Evolutionary conservation across 2,329 filamentous ascomycete genomes (phyloP), one percentile per base, ranked within the genome.

Genomic region (Penicillium verrucosum): DNA sequence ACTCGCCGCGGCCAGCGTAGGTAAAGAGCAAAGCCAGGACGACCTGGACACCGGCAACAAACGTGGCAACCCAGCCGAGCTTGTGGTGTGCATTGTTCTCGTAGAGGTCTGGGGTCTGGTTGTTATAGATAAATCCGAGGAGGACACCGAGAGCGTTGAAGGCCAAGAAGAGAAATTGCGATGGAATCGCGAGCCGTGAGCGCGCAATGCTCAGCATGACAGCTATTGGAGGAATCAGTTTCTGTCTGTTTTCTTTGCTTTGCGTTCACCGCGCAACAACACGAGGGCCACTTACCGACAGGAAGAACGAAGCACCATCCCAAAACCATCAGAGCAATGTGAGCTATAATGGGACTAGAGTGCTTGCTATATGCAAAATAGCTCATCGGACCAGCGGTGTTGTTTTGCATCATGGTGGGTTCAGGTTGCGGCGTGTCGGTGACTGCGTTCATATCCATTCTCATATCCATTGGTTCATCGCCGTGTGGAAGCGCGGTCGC

Each of bases 31-130:
- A 70, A 47, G 85, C 84, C 70, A 96, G 78, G 38, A 88, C 66
- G 16, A 88, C 81, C 76, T 96, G 93, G 0, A 82, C 85, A 51
- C 80, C 81, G 11, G 89, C 80, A 4, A 92, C 79, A 80, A 85
- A 89, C 3, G 89, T 93, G 30, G 88, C 81, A 41, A 90, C 80
- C 93, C 93, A 97, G 53, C 92, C 92, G 42, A 93, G 82, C 72
- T 89, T 92, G 77, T 92, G 87, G 73, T 97, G 92, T n/a, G 88
- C 84, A 70, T 96, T 96, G 70, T 89, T 87, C 32, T 86, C 86
- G 71, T 96, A 97, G 23, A 97, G 78, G 69, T 96, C 90, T 1
- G 92, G 91, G 0, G 91, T 96, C 61, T 83, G 85, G 56, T 83
- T 81, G 71, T 94, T 91, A 78, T 96, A 96, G 34, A 90, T 77